Base-by-base conservation (phyloP, 495 filamentous ascomycete genomes). In the Trypethelium eluteriae region DNA sequence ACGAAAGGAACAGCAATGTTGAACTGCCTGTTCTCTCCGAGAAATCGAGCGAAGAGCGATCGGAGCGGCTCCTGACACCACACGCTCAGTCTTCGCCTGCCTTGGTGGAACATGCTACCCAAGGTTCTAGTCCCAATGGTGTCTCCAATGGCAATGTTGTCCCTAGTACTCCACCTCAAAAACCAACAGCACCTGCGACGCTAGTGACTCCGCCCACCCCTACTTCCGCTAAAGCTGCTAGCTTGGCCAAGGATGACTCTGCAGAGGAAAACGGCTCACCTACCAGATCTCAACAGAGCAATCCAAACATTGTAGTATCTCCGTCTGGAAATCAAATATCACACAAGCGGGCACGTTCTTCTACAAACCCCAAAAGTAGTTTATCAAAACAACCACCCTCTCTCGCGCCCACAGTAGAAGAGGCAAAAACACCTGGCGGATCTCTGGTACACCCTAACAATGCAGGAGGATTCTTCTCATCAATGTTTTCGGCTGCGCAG, bases 401-500 rank as follows among this genome's bases (percentile, higher is more conserved):
- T 38, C 76, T 95, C 56, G 89, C 89, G 39, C 92, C 94, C 16
- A 90, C 86, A 2, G 73, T 82, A 41, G 87, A 89, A 68, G 86
- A 89, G 73, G 68, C 71, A 11, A 86, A 83, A 68, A 79, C 81
- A 1, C 76, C 83, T 7, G 79, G 76, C 34, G 73, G 82, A 75
- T 70, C 74, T 63, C 66, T 77, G 14, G 65, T 69, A 2, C 67
- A 71, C 44, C 82, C 81, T 11, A 80, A 76, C 64, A 71, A 72
- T 11, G 70, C 71, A 53, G 81, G 80, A 56, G 91, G 92, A 0
- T 98, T 98, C 76, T 98, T 98, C 76, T 93, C 91, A 6, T 90
- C 88, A 16, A 88, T 98, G 73, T 90, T 98, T 71, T 92, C 91
- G 39, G 93, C 87, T 38, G 93, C 93, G 16, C 94, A 98, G 73